Percentiles rank a stretch among this genome's conserved stretches.
These are phyloP conservation scores for Daldinia sp. DNA, from an alignment of 2,329 filamentous ascomycete genomes.

Conservation along the genomic window DNA sequence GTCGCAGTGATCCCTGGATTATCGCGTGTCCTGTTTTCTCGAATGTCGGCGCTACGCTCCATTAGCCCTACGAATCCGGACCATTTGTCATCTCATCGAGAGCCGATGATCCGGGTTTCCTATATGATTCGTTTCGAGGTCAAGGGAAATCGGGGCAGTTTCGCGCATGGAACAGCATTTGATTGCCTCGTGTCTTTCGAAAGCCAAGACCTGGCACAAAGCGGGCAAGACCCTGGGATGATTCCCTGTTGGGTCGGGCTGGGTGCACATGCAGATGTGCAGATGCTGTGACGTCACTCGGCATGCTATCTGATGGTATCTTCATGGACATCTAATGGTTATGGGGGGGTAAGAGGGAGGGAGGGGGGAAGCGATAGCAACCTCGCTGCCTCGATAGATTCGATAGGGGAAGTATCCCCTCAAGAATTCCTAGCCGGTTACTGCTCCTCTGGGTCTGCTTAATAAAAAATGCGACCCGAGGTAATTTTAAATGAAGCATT, in stretches of 20 bases:
- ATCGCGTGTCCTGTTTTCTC: constrained; percentile 24
- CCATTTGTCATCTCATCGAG: constrained; percentile 21
- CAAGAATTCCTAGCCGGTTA: background rate
- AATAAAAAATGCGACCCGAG: background rate
- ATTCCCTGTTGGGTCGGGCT: constrained; percentile 29
- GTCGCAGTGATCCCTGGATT: constrained; percentile 10
- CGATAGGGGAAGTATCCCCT: background rate
- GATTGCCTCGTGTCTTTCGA: constrained; percentile 16
- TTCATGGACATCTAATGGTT: constrained; percentile 2
- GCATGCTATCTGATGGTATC: constrained; percentile 18
- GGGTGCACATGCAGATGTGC: constrained; percentile 36
- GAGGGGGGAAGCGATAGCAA: background rate
- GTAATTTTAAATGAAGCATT: constrained; percentile 21
- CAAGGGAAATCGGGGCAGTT: constrained; percentile 3
- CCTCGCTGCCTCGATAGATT: background rate
- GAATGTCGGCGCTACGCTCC: constrained; percentile 19
- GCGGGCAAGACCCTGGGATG: constrained; percentile 14
- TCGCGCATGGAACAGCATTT: constrained; percentile 14
- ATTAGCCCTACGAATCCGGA: constrained; percentile 30
- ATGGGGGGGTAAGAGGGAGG: background rate
- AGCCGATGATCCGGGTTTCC: constrained; percentile 29
- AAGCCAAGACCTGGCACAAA: constrained; percentile 22
- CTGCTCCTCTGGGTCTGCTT: constrained; percentile 18
- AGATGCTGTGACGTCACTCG: constrained; percentile 36
- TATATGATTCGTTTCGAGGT: background rate